These are phyloP conservation scores for Rugonectria rugulosa DNA, from an alignment of 2,329 filamentous ascomycete genomes.

Conservation along the genomic window DNA sequence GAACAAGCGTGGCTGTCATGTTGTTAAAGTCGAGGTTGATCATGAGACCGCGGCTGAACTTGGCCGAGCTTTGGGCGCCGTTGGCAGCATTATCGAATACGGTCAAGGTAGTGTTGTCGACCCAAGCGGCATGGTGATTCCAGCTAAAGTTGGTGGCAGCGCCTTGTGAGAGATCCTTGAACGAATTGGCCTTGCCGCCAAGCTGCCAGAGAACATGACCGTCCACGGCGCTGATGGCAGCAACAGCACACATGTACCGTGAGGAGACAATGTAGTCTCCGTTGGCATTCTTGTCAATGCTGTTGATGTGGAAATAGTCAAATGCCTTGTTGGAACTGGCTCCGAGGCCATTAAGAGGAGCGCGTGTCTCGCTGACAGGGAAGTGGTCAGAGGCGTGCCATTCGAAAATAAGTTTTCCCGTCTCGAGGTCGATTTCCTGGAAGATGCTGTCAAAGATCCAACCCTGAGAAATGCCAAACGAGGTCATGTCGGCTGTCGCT, in stretches of 20 bases:
- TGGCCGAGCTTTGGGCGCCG: constrained; percentile 21
- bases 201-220: constrained; percentile 62
- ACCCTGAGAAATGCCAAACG: constrained; percentile 32
- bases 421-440: constrained; percentile 59
- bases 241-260: constrained; percentile 56
- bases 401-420: constrained; percentile 56
- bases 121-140: constrained; percentile 59
- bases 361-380: constrained; percentile 23
- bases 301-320: constrained; percentile 67
- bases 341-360: constrained; percentile 29
- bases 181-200: constrained; percentile 55
- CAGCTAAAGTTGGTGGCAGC: constrained; percentile 51
- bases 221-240: constrained; percentile 54
- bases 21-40: constrained; percentile 30
- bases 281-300: constrained; percentile 57
- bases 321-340: constrained; percentile 45
- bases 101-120: constrained; percentile 59
- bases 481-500: constrained; percentile 34
- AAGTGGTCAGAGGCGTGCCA: constrained; percentile 48
- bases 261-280: constrained; percentile 64
- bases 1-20: constrained; percentile 45
- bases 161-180: constrained; percentile 43
- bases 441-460: constrained; percentile 47
- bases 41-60: constrained; percentile 37
- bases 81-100: constrained; percentile 48